A percentile compares a stretch with the other conserved stretches of the same genome.
Evolutionary conservation across 2,329 filamentous ascomycete species (phyloP).

Genomic region (Beauveria scarabaeidicola): DNA sequence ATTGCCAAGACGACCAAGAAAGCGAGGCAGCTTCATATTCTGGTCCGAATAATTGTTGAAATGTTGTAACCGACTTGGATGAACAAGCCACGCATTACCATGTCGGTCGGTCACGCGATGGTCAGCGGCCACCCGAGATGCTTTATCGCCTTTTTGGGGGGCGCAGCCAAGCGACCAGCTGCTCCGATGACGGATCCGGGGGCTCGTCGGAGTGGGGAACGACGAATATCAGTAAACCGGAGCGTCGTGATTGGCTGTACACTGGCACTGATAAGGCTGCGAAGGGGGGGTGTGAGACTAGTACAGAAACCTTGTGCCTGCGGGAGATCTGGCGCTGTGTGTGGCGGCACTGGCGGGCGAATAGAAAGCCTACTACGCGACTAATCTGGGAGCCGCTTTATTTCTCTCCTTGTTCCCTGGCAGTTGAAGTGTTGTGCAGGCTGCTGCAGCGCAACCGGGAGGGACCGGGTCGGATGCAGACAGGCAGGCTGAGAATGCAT

Average conservation of each 20-base stretch:
- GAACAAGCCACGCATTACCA: not conserved
- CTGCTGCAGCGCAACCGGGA: constrained; percentile 2
- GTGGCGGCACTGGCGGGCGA: not conserved
- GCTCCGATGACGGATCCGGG: constrained; percentile 12
- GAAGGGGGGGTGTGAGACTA: not conserved
- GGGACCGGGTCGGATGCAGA: constrained; percentile 4
- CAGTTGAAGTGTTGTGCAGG: not conserved
- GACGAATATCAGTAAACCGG: not conserved
- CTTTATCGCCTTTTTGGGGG: not conserved
- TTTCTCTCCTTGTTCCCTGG: not conserved
- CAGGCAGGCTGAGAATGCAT: not conserved
- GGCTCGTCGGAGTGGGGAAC: not conserved
- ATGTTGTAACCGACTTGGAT: not conserved
- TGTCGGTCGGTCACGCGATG: not conserved
- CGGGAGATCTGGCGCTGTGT: not conserved
- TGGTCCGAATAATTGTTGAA: not conserved
- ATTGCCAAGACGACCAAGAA: not conserved
- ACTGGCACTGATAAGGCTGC: constrained; percentile 12
- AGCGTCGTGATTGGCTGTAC: constrained; percentile 11
- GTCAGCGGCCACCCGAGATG: not conserved
- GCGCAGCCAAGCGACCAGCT: not conserved
- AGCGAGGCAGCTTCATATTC: not conserved
- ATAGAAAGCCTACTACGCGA: not conserved
- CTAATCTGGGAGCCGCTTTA: not conserved
- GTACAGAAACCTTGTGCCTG: not conserved